Evolutionary conservation across 139 green algal species (phyloP).

Genomic region (Tetraselmis chui): DNA sequence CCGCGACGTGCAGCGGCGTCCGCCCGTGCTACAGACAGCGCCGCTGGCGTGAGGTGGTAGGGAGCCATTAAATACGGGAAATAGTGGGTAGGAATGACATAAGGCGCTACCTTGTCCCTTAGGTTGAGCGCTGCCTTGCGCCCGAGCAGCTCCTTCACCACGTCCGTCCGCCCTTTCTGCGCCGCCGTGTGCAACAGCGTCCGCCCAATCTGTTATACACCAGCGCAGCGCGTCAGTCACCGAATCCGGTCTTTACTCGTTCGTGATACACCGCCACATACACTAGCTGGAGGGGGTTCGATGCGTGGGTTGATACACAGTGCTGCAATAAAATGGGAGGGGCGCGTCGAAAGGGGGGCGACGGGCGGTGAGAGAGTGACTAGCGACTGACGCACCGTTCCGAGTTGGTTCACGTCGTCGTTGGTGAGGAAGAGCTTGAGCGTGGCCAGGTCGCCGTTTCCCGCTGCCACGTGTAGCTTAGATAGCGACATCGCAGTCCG

Average conservation of each 20-base stretch:
- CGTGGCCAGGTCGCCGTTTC: background rate
- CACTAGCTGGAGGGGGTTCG: too few relatives aligned
- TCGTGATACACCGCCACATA: too few relatives aligned
- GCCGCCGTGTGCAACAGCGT: background rate
- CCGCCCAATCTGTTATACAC: background rate
- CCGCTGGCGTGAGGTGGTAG: background rate
- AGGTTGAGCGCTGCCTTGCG: background rate
- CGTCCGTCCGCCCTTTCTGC: background rate
- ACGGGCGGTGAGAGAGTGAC: too few relatives aligned
- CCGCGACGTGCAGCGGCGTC: background rate
- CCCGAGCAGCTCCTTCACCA: background rate
- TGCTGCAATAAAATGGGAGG: too few relatives aligned
- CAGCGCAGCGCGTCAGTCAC: too few relatives aligned
- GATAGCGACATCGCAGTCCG: background rate
- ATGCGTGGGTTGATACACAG: too few relatives aligned
- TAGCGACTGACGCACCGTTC: background rate
- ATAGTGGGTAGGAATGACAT: background rate
- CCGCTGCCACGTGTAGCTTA: background rate
- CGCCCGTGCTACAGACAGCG: background rate
- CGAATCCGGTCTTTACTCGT: too few relatives aligned
- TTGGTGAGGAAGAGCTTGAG: background rate
- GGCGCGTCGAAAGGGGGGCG: too few relatives aligned
- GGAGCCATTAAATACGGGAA: background rate
- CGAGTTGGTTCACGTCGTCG: background rate
- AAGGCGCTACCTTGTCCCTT: background rate